These are phyloP conservation scores for Rubia balearica DNA, from an alignment of 305 asterid species.

Conservation along the genomic window DNA sequence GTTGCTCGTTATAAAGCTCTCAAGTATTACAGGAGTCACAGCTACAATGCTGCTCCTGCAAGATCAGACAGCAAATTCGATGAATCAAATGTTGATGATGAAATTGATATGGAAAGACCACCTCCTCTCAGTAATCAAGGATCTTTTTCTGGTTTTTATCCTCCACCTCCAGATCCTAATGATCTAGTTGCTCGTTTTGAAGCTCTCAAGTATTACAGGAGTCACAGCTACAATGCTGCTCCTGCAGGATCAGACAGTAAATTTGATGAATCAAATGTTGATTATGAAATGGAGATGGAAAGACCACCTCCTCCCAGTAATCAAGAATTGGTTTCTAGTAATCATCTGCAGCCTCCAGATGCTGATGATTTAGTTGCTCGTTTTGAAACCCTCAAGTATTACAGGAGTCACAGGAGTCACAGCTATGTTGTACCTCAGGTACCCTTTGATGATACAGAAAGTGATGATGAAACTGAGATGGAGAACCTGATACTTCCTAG, in stretches of 20 bases:
- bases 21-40: not conserved
- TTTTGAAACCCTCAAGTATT: not conserved
- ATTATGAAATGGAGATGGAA: slow-evolving; percentile 25
- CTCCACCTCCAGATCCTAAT: not conserved
- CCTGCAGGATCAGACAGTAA: slow-evolving; percentile 26
- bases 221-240: not conserved
- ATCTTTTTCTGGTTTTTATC: not conserved
- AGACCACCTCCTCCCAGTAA: slow-evolving; percentile 13
- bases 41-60: slow-evolving; percentile 12
- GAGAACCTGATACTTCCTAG: slow-evolving; percentile 14
- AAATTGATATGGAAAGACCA: slow-evolving; percentile 21
- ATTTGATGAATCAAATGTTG: slow-evolving; percentile 50
- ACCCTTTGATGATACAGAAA: slow-evolving; percentile 49
- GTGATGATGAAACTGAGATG: slow-evolving; percentile 27
- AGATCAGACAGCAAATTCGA: slow-evolving; percentile 38
- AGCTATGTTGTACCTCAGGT: slow-evolving; percentile 13
- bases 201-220: not conserved
- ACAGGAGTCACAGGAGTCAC: not conserved
- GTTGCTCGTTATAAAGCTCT: not conserved
- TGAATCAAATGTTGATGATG: slow-evolving; percentile 40
- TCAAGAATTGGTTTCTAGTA: not conserved
- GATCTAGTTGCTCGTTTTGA: not conserved
- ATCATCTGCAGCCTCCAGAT: not conserved
- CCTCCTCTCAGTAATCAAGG: slow-evolving; percentile 3
- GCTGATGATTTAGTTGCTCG: not conserved